phyloP scores from a whole-genome alignment of 177 flowering plant species.

The Vitis hybrid region DNA sequence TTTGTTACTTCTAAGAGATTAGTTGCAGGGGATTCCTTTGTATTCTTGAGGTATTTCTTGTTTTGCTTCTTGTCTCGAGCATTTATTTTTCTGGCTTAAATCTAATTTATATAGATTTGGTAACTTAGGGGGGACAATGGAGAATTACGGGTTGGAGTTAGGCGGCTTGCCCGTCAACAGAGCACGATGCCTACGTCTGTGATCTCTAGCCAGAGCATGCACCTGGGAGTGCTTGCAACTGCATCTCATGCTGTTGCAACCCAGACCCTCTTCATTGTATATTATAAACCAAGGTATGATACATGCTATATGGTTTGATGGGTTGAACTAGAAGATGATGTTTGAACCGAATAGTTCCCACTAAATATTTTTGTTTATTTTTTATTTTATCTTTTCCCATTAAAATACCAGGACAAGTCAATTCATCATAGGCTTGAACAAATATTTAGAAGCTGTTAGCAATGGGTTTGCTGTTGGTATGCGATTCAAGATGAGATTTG shows the following conservation, averaged over 20 bases:
- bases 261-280: conserved; percentile 71
- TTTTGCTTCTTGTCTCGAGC: not conserved
- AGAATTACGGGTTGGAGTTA: conserved; percentile 81
- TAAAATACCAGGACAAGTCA: conserved; percentile 71
- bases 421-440: conserved; percentile 82
- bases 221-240: conserved; percentile 92
- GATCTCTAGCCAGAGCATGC: conserved; percentile 98
- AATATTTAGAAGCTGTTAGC: conserved; percentile 73
- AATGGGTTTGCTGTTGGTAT: conserved; percentile 69
- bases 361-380: not conserved
- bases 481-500: conserved; percentile 94
- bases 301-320: not conserved
- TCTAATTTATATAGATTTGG: conserved; percentile 2
- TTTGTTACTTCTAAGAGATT: conserved; percentile 92
- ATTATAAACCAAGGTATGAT: conserved; percentile 84
- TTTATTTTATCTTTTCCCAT: not conserved
- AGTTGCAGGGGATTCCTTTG: conserved; percentile 95
- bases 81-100: not conserved
- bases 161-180: conserved; percentile 68
- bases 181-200: conserved; percentile 85
- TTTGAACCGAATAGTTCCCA: not conserved
- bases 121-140: conserved; percentile 71
- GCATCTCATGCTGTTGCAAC: conserved; percentile 88
- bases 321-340: not conserved
- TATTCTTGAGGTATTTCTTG: conserved; percentile 70